Evolutionary conservation across 108 stramenopile genomes (phyloP), one percentile per base, ranked within the genome.

Genomic region (Pseudonitzschia multiseries): DNA sequence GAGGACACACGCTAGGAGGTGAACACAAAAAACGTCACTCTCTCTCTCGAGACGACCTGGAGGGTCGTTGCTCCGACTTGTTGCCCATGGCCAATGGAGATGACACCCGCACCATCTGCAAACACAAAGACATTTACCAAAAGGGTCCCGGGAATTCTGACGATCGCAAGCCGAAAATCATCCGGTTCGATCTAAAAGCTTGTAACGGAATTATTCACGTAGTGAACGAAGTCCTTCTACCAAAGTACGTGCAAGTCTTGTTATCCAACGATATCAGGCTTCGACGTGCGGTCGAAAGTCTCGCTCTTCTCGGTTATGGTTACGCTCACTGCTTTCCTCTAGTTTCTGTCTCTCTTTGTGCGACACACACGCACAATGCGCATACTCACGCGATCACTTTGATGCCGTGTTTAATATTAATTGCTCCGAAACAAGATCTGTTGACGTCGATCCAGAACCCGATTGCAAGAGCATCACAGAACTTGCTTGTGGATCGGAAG

Each of bases 171-270:
- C 64, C 64, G 5, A 44, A 21, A 42, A 65, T 65, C 40, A 24
- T 44, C 40, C 18, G 15, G 15, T 65, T 65, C 24, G 64, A 65
- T 65, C 18, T 21, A 0, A 24, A 43, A 17, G 64, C 64, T 17
- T 65, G 64, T 36, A 65, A 65, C 64, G 64, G 64, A 31, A 26
- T 27, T 6, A 59, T 59, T 31, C 57, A 59, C 27, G 57, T 59
- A 5, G 57, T 59, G 9, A 26, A 59, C 29, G 28, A 59, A 59
- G 57, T 59, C 29, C 21, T 59, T 59, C 26, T 59, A 5, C 57
- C 57, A 6, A 27, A 26, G 57, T 59, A 28, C 21, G 57, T 26
- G 27, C 21, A 59, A 8, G 8, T n/a, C 3, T 51, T n/a, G 13
- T 51, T n/a, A n/a, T 9, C 2, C 50, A n/a, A 51, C 6, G 36